Percentiles rank a stretch among this genome's conserved stretches.
These are phyloP conservation scores for Agapanthus africanus DNA, from an alignment of 106 monocot genomes.

Conservation along the genomic window DNA sequence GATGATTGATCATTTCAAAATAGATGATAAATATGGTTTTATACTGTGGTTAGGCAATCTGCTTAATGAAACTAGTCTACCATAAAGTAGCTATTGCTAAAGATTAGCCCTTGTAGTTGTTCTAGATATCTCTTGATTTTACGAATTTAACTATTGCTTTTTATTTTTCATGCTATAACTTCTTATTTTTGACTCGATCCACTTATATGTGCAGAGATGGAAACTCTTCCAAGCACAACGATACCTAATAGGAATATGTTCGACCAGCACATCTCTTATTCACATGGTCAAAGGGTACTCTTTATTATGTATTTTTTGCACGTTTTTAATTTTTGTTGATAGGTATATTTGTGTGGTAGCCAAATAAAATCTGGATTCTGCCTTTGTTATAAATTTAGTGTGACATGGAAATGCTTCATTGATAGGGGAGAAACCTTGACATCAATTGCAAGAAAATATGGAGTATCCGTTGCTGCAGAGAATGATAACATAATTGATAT, in stretches of 20 bases:
- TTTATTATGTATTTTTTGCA: not conserved
- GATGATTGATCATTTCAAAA: no score
- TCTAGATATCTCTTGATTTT: no score
- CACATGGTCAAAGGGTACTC: slow-evolving; percentile 7
- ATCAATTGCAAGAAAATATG: not conserved
- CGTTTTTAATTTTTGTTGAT: not conserved
- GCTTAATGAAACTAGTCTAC: no score
- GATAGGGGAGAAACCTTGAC: slow-evolving; percentile 7
- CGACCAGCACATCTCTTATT: not conserved
- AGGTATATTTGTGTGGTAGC: not conserved
- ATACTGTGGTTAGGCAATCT: no score
- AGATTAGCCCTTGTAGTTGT: no score
- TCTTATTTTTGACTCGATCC: not conserved
- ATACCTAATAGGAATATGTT: not conserved
- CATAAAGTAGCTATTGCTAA: no score
- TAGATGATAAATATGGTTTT: no score
- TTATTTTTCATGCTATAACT: not conserved
- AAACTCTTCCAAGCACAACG: not conserved
- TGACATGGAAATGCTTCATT: not conserved
- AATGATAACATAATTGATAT: not conserved
- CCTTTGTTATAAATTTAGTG: not conserved
- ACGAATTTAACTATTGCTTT: no score
- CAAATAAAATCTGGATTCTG: not conserved
- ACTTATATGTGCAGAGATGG: not conserved
- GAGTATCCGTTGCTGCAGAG: slow-evolving; percentile 1